A percentile compares a stretch with the other conserved stretches of the same genome.
phyloP scores from a whole-genome alignment of 176 grass and related monocot species.

The Oryza meyeriana region DNA sequence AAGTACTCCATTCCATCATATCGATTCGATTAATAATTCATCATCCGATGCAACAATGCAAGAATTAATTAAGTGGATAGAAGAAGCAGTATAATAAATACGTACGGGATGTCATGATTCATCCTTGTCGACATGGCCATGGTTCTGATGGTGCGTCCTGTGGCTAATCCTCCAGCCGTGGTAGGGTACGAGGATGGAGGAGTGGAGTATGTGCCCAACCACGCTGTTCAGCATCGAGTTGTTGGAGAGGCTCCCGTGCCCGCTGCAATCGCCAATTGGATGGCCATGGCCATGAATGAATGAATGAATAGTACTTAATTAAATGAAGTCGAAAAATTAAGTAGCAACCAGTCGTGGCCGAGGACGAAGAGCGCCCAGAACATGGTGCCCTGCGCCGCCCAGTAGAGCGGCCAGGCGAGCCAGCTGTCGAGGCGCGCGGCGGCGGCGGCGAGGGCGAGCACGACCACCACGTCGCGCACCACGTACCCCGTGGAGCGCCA shows the following conservation, averaged over 20 bases:
- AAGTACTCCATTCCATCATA: no score
- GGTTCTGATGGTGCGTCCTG: constrained; percentile 93
- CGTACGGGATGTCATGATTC: constrained; percentile 68
- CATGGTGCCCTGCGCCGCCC: constrained; percentile 89
- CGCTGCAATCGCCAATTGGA: no score
- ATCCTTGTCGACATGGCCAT: constrained; percentile 56
- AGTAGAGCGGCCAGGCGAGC: constrained; percentile 69
- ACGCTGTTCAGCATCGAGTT: constrained; percentile 60
- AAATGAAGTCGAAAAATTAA: no score
- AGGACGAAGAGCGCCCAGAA: constrained; percentile 98
- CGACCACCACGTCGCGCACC: constrained; percentile 51
- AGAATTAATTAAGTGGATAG: no score
- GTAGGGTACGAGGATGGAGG: constrained; percentile 69
- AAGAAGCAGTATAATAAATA: background rate
- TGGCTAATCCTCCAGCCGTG: constrained; percentile 94
- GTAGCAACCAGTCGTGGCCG: constrained; percentile 77
- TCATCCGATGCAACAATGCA: no score
- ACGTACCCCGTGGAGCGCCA: constrained; percentile 73
- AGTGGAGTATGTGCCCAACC: constrained; percentile 71
- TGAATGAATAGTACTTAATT: no score
- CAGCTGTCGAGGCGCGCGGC: constrained; percentile 59
- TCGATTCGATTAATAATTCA: no score
- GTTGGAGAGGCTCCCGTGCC: constrained; percentile 67
- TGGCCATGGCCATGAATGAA: no score
- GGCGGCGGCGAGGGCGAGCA: constrained; percentile 52